A percentile compares a stretch with the other conserved stretches of the same genome.
Evolutionary conservation across 805 yeast genomes (phyloP).

Genomic region (Monosporozyma aerobia): DNA sequence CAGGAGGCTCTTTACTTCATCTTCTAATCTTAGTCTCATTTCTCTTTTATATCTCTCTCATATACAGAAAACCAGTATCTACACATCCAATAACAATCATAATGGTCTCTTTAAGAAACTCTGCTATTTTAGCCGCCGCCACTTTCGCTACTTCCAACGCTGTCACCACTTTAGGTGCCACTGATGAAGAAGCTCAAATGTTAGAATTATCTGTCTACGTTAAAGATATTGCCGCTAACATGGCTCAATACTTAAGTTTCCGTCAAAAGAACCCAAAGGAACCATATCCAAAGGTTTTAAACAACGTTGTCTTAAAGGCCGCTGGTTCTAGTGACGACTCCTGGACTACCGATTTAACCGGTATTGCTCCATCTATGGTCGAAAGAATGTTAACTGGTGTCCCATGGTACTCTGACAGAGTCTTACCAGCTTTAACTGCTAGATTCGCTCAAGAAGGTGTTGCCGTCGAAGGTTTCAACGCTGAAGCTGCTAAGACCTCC

Average conservation of each 20-base stretch:
- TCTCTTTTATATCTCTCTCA: not conserved
- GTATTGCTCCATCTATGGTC: conserved; percentile 21
- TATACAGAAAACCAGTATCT: not conserved
- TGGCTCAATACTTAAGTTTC: conserved; percentile 6
- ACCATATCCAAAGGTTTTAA: conserved; percentile 5
- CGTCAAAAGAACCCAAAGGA: conserved; percentile 7
- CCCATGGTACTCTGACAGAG: conserved; percentile 30
- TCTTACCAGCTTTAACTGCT: conserved; percentile 10
- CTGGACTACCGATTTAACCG: conserved; percentile 23
- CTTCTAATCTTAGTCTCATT: not conserved
- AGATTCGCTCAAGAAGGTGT: conserved; percentile 3
- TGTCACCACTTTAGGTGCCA: conserved; percentile 3
- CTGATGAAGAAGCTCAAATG: conserved; percentile 3
- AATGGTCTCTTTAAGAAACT: conserved; percentile 2
- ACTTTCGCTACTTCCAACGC: conserved; percentile 1
- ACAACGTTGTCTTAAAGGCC: conserved; percentile 8
- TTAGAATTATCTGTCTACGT: conserved; percentile 7
- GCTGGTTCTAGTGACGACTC: conserved; percentile 17
- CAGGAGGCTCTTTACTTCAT: not conserved
- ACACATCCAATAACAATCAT: not conserved
- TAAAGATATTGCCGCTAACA: conserved; percentile 6
- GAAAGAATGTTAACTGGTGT: conserved; percentile 26
- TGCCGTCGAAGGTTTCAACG: not conserved
- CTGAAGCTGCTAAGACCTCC: conserved; percentile 4
- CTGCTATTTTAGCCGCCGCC: conserved; percentile 4